A percentile compares a stretch with the other conserved stretches of the same genome.
Evolutionary conservation across 1,284 basidiomycete genomes (phyloP).

Genomic region (Ustanciosporium gigantosporum): DNA sequence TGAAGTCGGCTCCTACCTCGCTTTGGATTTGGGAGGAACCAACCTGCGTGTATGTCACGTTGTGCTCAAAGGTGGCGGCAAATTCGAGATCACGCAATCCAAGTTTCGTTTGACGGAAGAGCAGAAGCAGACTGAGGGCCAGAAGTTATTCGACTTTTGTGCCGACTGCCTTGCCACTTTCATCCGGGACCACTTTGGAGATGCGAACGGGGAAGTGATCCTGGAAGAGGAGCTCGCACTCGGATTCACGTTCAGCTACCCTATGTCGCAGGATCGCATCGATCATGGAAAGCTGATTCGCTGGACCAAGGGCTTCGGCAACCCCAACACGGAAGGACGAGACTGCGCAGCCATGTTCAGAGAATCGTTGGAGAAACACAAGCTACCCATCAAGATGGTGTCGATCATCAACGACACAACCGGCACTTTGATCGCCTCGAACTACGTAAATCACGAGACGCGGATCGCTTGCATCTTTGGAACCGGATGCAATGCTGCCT

Average conservation of each 20-base stretch:
- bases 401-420: constrained; percentile 82
- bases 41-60: constrained; percentile 98
- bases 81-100: constrained; percentile 96
- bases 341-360: constrained; percentile 93
- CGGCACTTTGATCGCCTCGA: constrained; percentile 92
- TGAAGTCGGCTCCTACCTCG: constrained; percentile 87
- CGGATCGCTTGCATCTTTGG: constrained; percentile 96
- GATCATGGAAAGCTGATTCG: constrained; percentile 93
- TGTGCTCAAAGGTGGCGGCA: constrained; percentile 83
- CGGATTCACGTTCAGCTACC: constrained; percentile 80
- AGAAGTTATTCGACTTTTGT: constrained; percentile 94
- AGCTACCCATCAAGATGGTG: constrained; percentile 57
- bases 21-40: constrained; percentile 89
- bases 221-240: constrained; percentile 77
- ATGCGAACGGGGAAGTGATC: constrained; percentile 66
- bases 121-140: constrained; percentile 96
- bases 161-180: constrained; percentile 90
- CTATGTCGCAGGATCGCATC: constrained; percentile 74
- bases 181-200: constrained; percentile 75
- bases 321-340: constrained; percentile 84
- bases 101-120: constrained; percentile 97
- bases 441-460: constrained; percentile 88
- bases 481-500: constrained; percentile 94
- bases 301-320: constrained; percentile 98
- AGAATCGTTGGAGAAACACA: constrained; percentile 73